Base-by-base conservation (phyloP, 164 flowering plant species). In the Liquidambar formosana region DNA sequence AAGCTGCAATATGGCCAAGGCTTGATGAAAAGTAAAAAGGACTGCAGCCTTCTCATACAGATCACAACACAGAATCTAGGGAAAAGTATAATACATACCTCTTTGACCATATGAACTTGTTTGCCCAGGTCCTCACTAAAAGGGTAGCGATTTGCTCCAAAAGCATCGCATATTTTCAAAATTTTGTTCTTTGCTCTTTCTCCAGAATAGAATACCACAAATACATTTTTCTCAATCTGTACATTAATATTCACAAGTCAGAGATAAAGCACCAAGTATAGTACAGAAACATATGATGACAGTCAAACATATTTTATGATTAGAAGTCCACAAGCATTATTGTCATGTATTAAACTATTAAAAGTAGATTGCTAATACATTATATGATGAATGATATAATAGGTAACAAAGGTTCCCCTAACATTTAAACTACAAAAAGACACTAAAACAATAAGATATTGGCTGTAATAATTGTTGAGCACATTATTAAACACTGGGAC, bases 81-180 rank as follows among this genome's bases (percentile, higher is more conserved):
- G 47, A 67, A 65, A 43, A 63, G 52, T 41, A 66, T 25, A 64
- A 44, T 41, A 46, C 23, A 65, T 80, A 94, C 98, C 90, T 94
- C 91, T n/a, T 81, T 72, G 33, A 90, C 82, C 86, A 80, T 82
- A 69, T 88, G 88, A 53, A 66, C 73, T 72, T 89, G 97, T 75
- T 80, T 92, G 27, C 84, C 76, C 33, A 85, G 28, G 62, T 94
- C 98, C 57, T 94, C 98, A 22, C 83, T 56, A 68, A 92, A 92
- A 23, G 94, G 85, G 67, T 94, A 94, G 14, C 94, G 93, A 65
- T 94, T 94, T 69, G 98, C 98, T 28, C 96, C 98, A 88, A 94
- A 94, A 33, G 98, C 97, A 61, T 94, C 98, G 73, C 98, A 92
- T 61, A 94, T 94, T 81, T 94, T 94, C 16, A 88, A 46, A 70